These are phyloP conservation scores for Boletus rubropictus DNA, from an alignment of 768 basidiomycete genomes.

Conservation along the genomic window DNA sequence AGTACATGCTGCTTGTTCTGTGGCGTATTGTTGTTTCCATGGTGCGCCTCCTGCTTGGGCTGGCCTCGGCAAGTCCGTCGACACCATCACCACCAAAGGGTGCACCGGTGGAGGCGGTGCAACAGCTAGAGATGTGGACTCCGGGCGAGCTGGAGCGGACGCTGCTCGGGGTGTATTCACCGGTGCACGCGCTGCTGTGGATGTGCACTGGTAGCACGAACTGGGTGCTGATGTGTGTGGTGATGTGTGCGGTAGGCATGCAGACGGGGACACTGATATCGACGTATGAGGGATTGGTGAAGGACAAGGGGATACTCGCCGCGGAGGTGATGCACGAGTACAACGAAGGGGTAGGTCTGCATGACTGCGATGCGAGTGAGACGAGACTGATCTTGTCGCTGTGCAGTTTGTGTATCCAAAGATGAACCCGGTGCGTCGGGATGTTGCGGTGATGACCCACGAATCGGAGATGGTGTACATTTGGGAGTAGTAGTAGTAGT, in stretches of 20 bases:
- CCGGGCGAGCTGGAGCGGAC: slow-evolving; percentile 67
- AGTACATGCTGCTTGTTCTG: slow-evolving; percentile 31
- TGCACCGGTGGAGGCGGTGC: slow-evolving; percentile 49
- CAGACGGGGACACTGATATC: slow-evolving; percentile 44
- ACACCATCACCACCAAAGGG: slow-evolving; percentile 29
- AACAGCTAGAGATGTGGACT: slow-evolving; percentile 74
- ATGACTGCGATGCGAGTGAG: not conserved
- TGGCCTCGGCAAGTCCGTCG: slow-evolving; percentile 42
- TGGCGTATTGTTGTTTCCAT: slow-evolving; percentile 52
- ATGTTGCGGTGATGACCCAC: slow-evolving; percentile 82
- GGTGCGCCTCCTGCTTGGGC: slow-evolving; percentile 63
- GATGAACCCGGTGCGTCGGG: slow-evolving; percentile 66
- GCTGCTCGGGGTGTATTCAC: slow-evolving; percentile 74
- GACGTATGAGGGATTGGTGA: slow-evolving; percentile 58
- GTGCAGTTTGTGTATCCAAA: slow-evolving; percentile 78
- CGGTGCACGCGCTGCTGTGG: slow-evolving; percentile 71
- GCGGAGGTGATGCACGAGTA: slow-evolving; percentile 84
- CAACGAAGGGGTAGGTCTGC: slow-evolving; percentile 58
- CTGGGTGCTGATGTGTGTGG: slow-evolving; percentile 66
- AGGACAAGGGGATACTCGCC: slow-evolving; percentile 69
- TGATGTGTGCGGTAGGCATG: slow-evolving; percentile 61
- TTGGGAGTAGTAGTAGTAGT: slow-evolving; percentile 1
- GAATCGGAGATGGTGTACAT: slow-evolving; percentile 57
- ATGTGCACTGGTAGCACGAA: slow-evolving; percentile 62
- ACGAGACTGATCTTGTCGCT: not conserved